Conservation (phyloP, 2,329 filamentous ascomycete species). For the Aspergillus pseudonomiae region DNA sequence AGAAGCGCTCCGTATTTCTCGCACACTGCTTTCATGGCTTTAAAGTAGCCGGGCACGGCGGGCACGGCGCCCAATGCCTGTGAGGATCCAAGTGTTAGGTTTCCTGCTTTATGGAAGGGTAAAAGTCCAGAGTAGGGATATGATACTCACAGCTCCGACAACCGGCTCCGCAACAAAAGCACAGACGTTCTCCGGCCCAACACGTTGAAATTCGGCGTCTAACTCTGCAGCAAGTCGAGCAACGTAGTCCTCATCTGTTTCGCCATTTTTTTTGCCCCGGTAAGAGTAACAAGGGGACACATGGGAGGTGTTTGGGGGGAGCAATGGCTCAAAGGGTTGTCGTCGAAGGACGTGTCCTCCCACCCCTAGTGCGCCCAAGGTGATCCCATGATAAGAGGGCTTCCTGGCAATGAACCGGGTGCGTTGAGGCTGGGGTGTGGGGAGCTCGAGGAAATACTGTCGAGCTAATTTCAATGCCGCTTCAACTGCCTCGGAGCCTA, state of each 20-base stretch:
- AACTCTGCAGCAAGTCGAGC: conserved; percentile 64
- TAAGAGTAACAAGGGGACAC: conserved; percentile 71
- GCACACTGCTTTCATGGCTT: conserved; percentile 69
- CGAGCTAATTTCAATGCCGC: conserved; percentile 68
- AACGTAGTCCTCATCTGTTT: conserved; percentile 64
- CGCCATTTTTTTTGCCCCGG: conserved; percentile 54
- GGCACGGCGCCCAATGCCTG: conserved; percentile 70
- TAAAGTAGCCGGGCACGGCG: conserved; percentile 68
- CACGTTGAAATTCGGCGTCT: conserved; percentile 64
- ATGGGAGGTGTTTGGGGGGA: conserved; percentile 59
- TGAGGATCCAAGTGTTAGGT: not conserved
- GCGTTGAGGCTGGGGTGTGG: conserved; percentile 55
- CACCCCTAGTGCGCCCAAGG: conserved; percentile 66
- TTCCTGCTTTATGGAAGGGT: not conserved
- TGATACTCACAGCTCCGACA: conserved; percentile 64
- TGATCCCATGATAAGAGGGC: conserved; percentile 72
- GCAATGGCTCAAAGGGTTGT: conserved; percentile 62
- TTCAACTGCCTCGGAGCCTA: conserved; percentile 70
- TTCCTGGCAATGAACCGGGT: conserved; percentile 66
- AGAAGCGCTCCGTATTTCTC: conserved; percentile 71
- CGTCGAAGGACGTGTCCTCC: conserved; percentile 65
- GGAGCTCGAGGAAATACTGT: conserved; percentile 66
- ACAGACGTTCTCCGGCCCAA: conserved; percentile 68
- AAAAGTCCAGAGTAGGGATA: not conserved
- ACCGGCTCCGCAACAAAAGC: conserved; percentile 76